Conservation (phyloP, 1,284 basidiomycete species). For the Anthracocystis panici-leucophaei region DNA sequence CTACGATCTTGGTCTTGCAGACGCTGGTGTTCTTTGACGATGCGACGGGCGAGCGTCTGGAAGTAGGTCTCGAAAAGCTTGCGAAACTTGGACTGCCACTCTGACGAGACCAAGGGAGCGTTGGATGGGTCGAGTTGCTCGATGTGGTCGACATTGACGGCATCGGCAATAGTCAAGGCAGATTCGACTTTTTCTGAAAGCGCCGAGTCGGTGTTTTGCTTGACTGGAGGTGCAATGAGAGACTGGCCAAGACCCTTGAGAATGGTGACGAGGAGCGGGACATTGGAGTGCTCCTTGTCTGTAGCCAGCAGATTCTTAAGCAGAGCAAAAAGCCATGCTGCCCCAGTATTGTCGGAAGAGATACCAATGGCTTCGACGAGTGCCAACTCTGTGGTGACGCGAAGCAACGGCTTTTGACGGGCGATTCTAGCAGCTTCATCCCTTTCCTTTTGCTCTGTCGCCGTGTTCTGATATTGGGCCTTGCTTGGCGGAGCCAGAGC, state of each 20-base stretch:
- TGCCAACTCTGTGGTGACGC: constrained; percentile 89
- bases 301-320: constrained; percentile 78
- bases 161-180: constrained; percentile 28
- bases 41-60: constrained; percentile 87
- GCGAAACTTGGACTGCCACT: constrained; percentile 87
- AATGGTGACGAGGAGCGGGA: constrained; percentile 85
- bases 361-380: constrained; percentile 77
- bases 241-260: constrained; percentile 85
- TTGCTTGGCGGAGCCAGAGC: constrained; percentile 74
- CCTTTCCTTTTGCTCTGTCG: constrained; percentile 88
- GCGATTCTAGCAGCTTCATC: constrained; percentile 85
- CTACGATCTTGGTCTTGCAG: constrained; percentile 94
- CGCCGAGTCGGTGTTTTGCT: constrained; percentile 6
- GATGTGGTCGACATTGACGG: constrained; percentile 17
- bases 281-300: constrained; percentile 84
- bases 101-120: constrained; percentile 77
- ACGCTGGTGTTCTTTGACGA: constrained; percentile 77
- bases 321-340: constrained; percentile 75
- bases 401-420: constrained; percentile 85
- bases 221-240: constrained; percentile 73
- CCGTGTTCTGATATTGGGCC: constrained; percentile 73
- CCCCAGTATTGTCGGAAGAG: constrained; percentile 20
- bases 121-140: constrained; percentile 13
- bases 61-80: constrained; percentile 94
- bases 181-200: constrained; percentile 12